phyloP scores from a whole-genome alignment of 1,284 basidiomycete species.

The Tilletia walkeri region DNA sequence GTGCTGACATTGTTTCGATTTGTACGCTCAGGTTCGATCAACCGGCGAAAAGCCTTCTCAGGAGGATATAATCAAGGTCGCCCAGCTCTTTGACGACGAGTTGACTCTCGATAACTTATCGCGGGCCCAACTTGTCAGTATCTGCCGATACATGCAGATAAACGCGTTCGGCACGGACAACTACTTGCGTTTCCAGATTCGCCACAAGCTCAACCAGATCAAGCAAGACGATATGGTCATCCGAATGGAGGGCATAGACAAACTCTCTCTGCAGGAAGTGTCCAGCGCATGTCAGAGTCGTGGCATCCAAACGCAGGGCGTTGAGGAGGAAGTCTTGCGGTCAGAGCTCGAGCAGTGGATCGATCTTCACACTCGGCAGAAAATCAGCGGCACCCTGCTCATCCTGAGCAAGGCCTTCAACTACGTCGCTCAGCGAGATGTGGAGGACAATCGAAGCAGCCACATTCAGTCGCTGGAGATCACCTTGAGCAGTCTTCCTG shows the following conservation, averaged over 20 bases:
- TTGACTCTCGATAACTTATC: conserved; percentile 96
- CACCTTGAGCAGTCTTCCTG: conserved; percentile 87
- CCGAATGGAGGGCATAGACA: conserved; percentile 81
- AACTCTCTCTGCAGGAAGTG: conserved; percentile 83
- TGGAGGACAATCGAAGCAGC: conserved; percentile 1
- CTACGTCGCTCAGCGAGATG: conserved; percentile 60
- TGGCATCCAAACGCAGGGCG: conserved; percentile 82
- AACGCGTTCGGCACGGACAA: conserved; percentile 99
- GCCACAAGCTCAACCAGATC: conserved; percentile 77
- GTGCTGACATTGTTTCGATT: background rate
- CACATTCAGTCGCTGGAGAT: conserved; percentile 71
- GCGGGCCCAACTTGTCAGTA: conserved; percentile 91
- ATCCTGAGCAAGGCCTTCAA: conserved; percentile 91
- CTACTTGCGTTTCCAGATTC: conserved; percentile 90
- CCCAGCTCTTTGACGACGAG: conserved; percentile 95
- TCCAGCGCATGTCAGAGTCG: conserved; percentile 90
- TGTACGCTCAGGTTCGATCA: conserved; percentile 66
- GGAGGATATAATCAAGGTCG: conserved; percentile 86
- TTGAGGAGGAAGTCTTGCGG: conserved; percentile 64
- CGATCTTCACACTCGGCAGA: conserved; percentile 75
- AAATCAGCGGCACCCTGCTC: conserved; percentile 88
- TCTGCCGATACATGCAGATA: conserved; percentile 88
- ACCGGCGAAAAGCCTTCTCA: conserved; percentile 90
- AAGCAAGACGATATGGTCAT: conserved; percentile 88
- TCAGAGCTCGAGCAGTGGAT: conserved; percentile 94